phyloP scores from a whole-genome alignment of 2,329 filamentous ascomycete genomes.

The Fusarium scirpi region DNA sequence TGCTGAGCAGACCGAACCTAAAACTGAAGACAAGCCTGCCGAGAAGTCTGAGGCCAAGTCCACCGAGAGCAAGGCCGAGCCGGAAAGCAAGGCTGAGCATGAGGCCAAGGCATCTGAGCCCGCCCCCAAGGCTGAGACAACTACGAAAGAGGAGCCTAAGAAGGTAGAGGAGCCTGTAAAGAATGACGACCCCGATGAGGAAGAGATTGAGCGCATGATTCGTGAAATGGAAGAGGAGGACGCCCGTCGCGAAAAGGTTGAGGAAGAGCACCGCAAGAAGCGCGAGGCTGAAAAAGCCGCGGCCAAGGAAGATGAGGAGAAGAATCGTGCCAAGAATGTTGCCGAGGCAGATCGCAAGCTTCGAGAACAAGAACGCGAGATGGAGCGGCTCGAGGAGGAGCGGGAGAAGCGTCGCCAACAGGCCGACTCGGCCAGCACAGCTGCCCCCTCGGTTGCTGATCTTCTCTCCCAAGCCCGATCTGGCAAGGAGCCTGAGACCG shows the following conservation, averaged over 20 bases:
- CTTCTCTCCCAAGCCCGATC: constrained; percentile 56
- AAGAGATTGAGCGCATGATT: constrained; percentile 70
- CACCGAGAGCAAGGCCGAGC: constrained; percentile 36
- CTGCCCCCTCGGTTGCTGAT: constrained; percentile 63
- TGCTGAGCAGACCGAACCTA: constrained; percentile 27
- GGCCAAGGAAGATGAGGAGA: constrained; percentile 64
- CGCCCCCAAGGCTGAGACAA: constrained; percentile 39
- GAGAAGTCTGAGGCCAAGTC: constrained; percentile 22
- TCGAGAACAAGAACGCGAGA: constrained; percentile 78
- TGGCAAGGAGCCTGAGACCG: constrained; percentile 55
- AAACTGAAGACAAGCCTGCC: constrained; percentile 52
- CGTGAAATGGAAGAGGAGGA: constrained; percentile 67
- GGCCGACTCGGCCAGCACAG: constrained; percentile 63
- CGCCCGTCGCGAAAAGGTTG: constrained; percentile 34
- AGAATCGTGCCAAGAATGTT: constrained; percentile 57
- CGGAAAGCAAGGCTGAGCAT: constrained; percentile 44
- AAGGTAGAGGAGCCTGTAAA: constrained; percentile 48
- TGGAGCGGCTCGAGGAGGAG: constrained; percentile 79
- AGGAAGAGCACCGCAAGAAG: constrained; percentile 61
- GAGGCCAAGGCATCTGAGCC: constrained; percentile 49
- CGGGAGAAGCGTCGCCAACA: constrained; percentile 68
- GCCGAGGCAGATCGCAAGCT: constrained; percentile 74
- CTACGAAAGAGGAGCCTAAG: constrained; percentile 42
- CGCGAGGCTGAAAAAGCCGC: constrained; percentile 58
- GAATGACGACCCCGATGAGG: constrained; percentile 60